Base-by-base conservation (phyloP, 495 filamentous ascomycete genomes). In the Daldinia childiae region DNA sequence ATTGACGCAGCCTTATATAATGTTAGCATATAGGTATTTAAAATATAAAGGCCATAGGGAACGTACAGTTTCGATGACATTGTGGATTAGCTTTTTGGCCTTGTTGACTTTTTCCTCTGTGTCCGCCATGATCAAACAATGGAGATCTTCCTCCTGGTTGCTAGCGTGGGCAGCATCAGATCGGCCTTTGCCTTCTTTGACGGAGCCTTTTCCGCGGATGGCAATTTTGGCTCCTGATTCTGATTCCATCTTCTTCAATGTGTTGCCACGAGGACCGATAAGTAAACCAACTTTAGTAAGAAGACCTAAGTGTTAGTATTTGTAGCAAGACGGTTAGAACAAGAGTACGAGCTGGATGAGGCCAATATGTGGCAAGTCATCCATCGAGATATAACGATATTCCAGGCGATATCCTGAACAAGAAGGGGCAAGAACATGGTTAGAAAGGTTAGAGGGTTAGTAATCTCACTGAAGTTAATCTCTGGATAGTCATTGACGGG, bases 391-490 rank as follows among this genome's bases (percentile, higher is more conserved):
- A 66, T 64, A 52, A 68, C 65, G 72, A 58, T 64, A 77, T 52
- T 78, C 75, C 78, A 69, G 75, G 73, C 64, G 74, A 74, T 57
- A 71, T 75, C 77, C 79, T 62, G 76, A 77, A 81, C 79, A 72
- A 78, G 66, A 75, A 76, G 72, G 81, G 80, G 77, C 76, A 80
- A 81, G 81, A 84, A 77, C 78, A 88, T 91, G 87, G 91, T 82
- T 82, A 83, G 82, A 88, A 88, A 83, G 82, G 90, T 92, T 91
- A 92, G 91, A 93, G 92, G 94, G 93, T 97, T 97, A 96, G 93
- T 90, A 92, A 94, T 95, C 94, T 92, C 97, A 99, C 95, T 98
- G 93, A 98, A 99, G 92, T 99, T 99, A 92, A 99, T 98, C 83
- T 98, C 96, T 87, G 96, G 96, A 84, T 99, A 99, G 83, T 99